Evolutionary conservation across 164 flowering plant genomes (phyloP), one percentile per base, ranked within the genome.

Genomic region (Stephania yunnanensis): DNA sequence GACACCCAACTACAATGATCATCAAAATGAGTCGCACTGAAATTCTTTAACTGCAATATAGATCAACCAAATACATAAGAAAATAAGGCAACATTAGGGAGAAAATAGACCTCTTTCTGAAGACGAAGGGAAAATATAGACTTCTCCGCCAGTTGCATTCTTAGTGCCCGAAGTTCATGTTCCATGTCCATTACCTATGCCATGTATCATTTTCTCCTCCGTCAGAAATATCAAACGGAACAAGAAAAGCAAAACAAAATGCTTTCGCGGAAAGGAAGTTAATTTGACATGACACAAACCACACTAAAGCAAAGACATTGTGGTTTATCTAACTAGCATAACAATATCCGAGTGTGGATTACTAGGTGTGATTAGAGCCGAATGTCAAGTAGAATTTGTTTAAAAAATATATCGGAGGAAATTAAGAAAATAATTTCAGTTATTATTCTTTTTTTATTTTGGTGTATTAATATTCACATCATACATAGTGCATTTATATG

Each of bases 171-270:
- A 84, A 96, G 97, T 82, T 96, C 99, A 80, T 87, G 94, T 82
- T 96, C 97, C 99, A 96, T 96, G 81, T 90, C 98, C 93, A 94
- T 90, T 63, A 96, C 99, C 99, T 96, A 82, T n/a, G 80, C 58
- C 55, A 55, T 73, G 64, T 71, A 25, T 53, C 69, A 46, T 42
- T 45, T 74, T 71, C 61, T 71, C 69, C 17, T 64, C 10, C 68
- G 25, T 17, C 69, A 74, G 22, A 5, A 52, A 65, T 31, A 71
- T 68, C 69, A 66, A 68, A 20, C 44, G 20, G 63, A 66, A 48
- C 6, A 12, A 44, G 3, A 71, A 4, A 13, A 68, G 4, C 42
- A 5, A 42, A 70, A 70, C 52, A 70, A 70, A 46, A 46, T 17
- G 7, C 9, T 17, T 15, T 15, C 6, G 44, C 9, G 10, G 44